Percentiles rank a stretch among this genome's conserved stretches.
These are phyloP conservation scores for Cardamine occulta DNA, from an alignment of 345 rosid genomes.

Conservation along the genomic window DNA sequence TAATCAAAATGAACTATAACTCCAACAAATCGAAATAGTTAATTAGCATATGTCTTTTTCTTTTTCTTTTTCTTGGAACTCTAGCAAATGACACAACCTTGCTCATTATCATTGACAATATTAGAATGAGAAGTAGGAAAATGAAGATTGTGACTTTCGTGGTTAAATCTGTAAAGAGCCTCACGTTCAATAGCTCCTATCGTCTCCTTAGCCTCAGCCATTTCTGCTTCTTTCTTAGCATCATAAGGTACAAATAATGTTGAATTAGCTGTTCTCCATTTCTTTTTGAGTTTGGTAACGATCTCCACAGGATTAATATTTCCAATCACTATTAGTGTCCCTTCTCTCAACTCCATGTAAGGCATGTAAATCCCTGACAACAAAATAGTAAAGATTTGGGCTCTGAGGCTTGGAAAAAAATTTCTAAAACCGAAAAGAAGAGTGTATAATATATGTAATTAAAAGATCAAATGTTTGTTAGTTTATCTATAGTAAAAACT, in stretches of 20 bases:
- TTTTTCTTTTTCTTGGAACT: neutral
- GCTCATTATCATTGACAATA: neutral
- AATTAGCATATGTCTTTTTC: neutral
- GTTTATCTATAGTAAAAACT: neutral
- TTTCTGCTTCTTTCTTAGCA: neutral
- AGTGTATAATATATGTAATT: neutral
- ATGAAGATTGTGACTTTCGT: neutral
- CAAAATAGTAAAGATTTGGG: neutral
- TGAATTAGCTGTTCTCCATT: conserved; percentile 2
- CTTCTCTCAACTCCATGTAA: conserved; percentile 3
- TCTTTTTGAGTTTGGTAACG: neutral
- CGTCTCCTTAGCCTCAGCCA: neutral
- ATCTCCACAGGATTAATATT: neutral
- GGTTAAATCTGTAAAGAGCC: neutral
- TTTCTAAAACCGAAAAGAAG: neutral
- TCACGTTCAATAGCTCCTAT: neutral
- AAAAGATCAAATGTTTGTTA: neutral
- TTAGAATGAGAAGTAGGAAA: neutral
- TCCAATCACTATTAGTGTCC: neutral
- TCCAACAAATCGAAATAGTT: neutral
- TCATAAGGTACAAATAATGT: conserved; percentile 1
- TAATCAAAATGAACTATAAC: neutral
- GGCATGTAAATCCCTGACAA: neutral
- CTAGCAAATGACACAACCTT: conserved; percentile 13
- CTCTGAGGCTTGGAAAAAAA: neutral